Evolutionary conservation across 305 asterid genomes (phyloP), one percentile per base, ranked within the genome.

Genomic region (Ilex paraguariensis): DNA sequence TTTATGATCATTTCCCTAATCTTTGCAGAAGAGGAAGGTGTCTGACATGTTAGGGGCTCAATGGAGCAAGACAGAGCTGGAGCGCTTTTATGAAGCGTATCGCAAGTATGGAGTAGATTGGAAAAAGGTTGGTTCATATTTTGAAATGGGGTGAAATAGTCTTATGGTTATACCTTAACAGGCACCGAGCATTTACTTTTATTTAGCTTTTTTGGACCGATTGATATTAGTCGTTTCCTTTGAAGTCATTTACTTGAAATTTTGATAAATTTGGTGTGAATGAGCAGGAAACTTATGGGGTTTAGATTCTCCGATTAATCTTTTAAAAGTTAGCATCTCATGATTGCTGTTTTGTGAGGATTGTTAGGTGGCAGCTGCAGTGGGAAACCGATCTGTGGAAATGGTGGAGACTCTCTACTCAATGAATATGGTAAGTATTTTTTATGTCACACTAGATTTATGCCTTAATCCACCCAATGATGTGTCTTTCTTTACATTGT

Each of bases 401-500:
- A 92, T 92, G 98, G 95, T 81, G 81, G 97, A 92, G 78, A 77
- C 96, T 59, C 85, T 92, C 67, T 92, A 81, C 85, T 77, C 85
- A 52, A 85, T 87, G 97, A 92, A 92, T 69, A 81, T 77, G 86
- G 97, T 87, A 75, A 61, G 30, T 63, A 49, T 67, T 67, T 65
- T 12, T n/a, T 3, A n/a, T 49, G 13, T n/a, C 53, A 12, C 42
- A 36, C 9, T 36, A 4, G 42, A 36, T 21, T 21, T 21, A 21
- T 21, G 28, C 28, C 28, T 21, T 21, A 21, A 21, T 21, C 28
- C 28, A 21, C 28, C 28, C 28, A 21, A 21, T 21, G 28, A 21
- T 0, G 28, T 21, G 28, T 21, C 28, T 21, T 21, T 21, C 21
- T 17, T 17, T 17, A 17, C 21, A 17, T 17, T 17, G 21, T 17